phyloP scores from a whole-genome alignment of 2,329 filamentous ascomycete species.

The Cladosporium sp. region DNA sequence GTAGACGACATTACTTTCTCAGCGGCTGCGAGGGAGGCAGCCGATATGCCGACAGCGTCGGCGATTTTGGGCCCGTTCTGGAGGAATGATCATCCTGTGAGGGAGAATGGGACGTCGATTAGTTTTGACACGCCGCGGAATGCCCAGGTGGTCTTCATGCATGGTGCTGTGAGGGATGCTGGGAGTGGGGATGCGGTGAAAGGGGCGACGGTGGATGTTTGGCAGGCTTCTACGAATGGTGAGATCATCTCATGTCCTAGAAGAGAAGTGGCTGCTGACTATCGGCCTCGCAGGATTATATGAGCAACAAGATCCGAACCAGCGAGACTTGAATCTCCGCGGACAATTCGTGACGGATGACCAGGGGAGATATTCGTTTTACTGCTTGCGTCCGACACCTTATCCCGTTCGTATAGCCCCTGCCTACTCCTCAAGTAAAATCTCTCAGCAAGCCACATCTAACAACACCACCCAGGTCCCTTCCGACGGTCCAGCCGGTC shows the following conservation, averaged over 20 bases:
- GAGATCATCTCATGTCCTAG: too few relatives aligned
- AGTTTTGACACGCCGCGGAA: constrained; percentile 43
- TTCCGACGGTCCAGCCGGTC: constrained; percentile 54
- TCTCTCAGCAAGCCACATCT: too few relatives aligned
- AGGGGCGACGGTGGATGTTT: constrained; percentile 69
- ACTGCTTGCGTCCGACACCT: constrained; percentile 40
- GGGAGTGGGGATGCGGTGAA: constrained; percentile 61
- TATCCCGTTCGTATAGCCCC: constrained; percentile 47
- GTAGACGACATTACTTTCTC: constrained; percentile 12
- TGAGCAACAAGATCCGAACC: constrained; percentile 68
- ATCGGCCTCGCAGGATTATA: constrained; percentile 36
- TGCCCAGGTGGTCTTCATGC: constrained; percentile 60
- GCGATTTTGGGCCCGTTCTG: constrained; percentile 85
- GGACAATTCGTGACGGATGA: constrained; percentile 67
- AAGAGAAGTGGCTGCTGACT: too few relatives aligned
- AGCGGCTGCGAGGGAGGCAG: constrained; percentile 1
- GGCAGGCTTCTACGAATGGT: constrained; percentile 71
- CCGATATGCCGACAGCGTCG: constrained; percentile 54
- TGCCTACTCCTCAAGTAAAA: too few relatives aligned
- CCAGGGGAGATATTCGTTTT: constrained; percentile 56
- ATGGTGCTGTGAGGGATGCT: constrained; percentile 57
- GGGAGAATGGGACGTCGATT: constrained; percentile 65
- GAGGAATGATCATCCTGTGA: constrained; percentile 65
- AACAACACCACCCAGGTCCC: constrained; percentile 43
- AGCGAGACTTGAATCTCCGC: constrained; percentile 69